These are phyloP conservation scores for Eucalyptus microcorys DNA, from an alignment of 345 rosid species.

Conservation along the genomic window DNA sequence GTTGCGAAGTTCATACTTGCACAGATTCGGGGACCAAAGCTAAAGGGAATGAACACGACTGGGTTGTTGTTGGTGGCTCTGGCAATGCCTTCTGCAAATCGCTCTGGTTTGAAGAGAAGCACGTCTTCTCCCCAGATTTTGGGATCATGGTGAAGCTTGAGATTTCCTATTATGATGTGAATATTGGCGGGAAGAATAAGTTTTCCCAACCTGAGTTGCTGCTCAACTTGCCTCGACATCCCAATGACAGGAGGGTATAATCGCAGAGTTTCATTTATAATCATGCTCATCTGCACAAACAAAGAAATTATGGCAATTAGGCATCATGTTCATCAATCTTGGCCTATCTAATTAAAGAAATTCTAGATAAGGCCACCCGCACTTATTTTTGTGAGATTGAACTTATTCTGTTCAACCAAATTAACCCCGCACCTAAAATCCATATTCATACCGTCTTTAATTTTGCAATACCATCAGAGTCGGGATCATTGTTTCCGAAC, in stretches of 20 bases:
- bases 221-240: not conserved
- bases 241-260: slow-evolving; percentile 14
- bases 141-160: not conserved
- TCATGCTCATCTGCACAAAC: slow-evolving; percentile 1
- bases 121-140: not conserved
- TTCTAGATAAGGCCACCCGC: not conserved
- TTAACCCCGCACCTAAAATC: not conserved
- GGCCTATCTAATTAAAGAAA: not conserved
- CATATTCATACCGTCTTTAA: slow-evolving; percentile 8
- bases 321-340: not conserved
- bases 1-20: slow-evolving; percentile 22
- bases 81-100: slow-evolving; percentile 6
- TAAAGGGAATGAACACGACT: slow-evolving; percentile 14
- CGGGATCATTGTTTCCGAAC: slow-evolving; percentile 14
- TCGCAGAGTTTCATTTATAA: slow-evolving; percentile 10
- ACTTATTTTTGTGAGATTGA: not conserved
- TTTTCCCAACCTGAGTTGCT: not conserved
- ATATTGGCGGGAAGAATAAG: not conserved
- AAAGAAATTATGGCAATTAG: not conserved
- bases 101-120: not conserved
- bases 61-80: slow-evolving; percentile 18
- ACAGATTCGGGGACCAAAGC: slow-evolving; percentile 19
- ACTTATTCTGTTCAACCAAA: not conserved
- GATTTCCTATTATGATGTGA: not conserved
- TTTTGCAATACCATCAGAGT: slow-evolving; percentile 6